These are phyloP conservation scores for Daedaleopsis sinensis DNA, from an alignment of 768 basidiomycete genomes.

Conservation along the genomic window DNA sequence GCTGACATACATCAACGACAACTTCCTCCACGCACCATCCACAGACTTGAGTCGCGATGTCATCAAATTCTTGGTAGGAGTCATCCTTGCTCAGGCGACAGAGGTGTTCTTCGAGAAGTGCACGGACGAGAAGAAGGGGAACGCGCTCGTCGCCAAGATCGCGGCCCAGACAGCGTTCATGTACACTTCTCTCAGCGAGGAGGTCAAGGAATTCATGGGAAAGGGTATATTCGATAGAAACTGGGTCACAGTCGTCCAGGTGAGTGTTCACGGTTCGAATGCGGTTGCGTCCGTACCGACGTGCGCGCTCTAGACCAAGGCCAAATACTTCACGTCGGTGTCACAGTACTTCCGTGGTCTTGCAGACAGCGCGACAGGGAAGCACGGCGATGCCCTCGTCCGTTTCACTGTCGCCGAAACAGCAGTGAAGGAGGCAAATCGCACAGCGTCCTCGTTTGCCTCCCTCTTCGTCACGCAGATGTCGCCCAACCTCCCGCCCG, in stretches of 20 bases:
- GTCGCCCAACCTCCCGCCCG: slow-evolving; percentile 84
- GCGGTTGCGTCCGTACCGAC: not conserved
- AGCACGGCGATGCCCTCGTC: slow-evolving; percentile 86
- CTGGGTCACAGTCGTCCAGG: slow-evolving; percentile 89
- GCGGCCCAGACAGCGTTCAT: slow-evolving; percentile 80
- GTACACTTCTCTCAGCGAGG: slow-evolving; percentile 84
- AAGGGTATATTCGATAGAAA: slow-evolving; percentile 95
- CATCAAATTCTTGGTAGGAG: slow-evolving; percentile 86
- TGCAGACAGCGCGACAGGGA: slow-evolving; percentile 72
- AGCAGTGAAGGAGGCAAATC: slow-evolving; percentile 81
- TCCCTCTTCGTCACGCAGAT: slow-evolving; percentile 70
- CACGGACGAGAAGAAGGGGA: slow-evolving; percentile 88
- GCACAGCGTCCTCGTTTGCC: slow-evolving; percentile 67
- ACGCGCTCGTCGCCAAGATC: slow-evolving; percentile 78
- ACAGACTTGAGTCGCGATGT: slow-evolving; percentile 94
- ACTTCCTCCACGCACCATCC: slow-evolving; percentile 96
- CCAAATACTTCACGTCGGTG: slow-evolving; percentile 86
- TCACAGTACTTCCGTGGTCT: slow-evolving; percentile 86
- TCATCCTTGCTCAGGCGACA: slow-evolving; percentile 91
- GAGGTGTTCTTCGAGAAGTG: slow-evolving; percentile 97
- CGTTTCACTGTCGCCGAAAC: slow-evolving; percentile 78
- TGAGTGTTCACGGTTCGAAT: slow-evolving; percentile 32
- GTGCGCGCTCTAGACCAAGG: slow-evolving; percentile 68
- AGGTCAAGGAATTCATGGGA: slow-evolving; percentile 95
- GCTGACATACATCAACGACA: slow-evolving; percentile 99